Evolutionary conservation across 108 stramenopile genomes (phyloP), one percentile per base, ranked within the genome.

Genomic region (Nitzschia sp.): DNA sequence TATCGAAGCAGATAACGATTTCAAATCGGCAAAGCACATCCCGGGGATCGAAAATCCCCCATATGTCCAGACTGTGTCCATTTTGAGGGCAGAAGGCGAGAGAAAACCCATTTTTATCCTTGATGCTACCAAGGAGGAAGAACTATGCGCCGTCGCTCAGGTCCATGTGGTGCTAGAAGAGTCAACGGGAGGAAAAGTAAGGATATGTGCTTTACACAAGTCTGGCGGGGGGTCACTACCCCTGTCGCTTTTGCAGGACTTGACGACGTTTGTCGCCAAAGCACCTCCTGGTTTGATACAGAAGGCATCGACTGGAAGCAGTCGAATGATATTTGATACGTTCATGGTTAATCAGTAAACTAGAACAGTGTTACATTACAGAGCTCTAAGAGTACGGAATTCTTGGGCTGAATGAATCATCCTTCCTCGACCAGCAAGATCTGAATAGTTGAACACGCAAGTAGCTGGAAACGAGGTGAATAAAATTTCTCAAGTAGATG

Each of bases 111-210:
- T 87, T 3, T 69, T 81, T 26, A 63, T 91, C 45, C 62, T 88
- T 8, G 90, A 91, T 75, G 83, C 90, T 4, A 74, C 80, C 1
- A 38, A 69, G 22, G 87, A 88, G 46, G 90, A 91, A 67, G 90
- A 90, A 56, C 60, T 67, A 2, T 90, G 89, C 66, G 80, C 89
- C 2, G 73, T 86, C 0, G 45, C 76, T 25, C 71, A 71, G 55
- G 82, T 85, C 0, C 79, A 85, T 66, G 83, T 88, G 21, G 77
- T 85, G 15, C 69, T 91, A 9, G 85, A 85, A 60, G 33, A 48
- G 36, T 29, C 80, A 61, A 45, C 22, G 31, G 31, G 19, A 29
- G 45, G 34, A 30, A 47, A 61, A 56, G 19, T 41, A 50, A 38
- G 34, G 61, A 72, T 72, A 45, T 86, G 84, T 73, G 83, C 84